Percentiles rank a stretch among this genome's conserved stretches.
These are phyloP conservation scores for Torulaspora indica DNA, from an alignment of 805 yeast genomes.

Conservation along the genomic window DNA sequence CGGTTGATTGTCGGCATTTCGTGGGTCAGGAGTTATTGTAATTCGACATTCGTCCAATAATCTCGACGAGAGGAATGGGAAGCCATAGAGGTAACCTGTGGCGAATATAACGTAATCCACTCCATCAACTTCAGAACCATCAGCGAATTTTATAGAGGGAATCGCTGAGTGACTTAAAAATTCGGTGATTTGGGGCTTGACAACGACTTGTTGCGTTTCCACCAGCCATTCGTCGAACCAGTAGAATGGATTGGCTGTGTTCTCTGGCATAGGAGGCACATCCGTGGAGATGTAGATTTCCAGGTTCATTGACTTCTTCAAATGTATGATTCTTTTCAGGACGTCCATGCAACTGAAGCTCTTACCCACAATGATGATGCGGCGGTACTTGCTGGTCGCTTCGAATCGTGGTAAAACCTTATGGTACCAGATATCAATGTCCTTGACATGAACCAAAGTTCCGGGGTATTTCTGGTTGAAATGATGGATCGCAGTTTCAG, in stretches of 20 bases:
- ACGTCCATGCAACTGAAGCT: slow-evolving; percentile 40
- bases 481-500: slow-evolving; percentile 12
- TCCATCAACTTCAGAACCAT: slow-evolving; percentile 28
- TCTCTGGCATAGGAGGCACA: slow-evolving; percentile 42
- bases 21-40: slow-evolving; percentile 17
- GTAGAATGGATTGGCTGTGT: slow-evolving; percentile 41
- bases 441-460: slow-evolving; percentile 46
- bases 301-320: slow-evolving; percentile 18
- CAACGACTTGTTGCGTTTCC: slow-evolving; percentile 30
- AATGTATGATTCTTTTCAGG: slow-evolving; percentile 38
- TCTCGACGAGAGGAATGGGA: slow-evolving; percentile 18
- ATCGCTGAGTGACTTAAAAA: slow-evolving; percentile 25
- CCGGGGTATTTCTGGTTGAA: slow-evolving; percentile 30
- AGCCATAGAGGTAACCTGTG: slow-evolving; percentile 42
- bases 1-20: slow-evolving; percentile 12
- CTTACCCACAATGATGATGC: slow-evolving; percentile 40
- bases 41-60: slow-evolving; percentile 16
- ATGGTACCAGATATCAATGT: slow-evolving; percentile 22
- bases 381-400: slow-evolving; percentile 18
- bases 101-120: slow-evolving; percentile 43
- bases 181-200: slow-evolving; percentile 33
- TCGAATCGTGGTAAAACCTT: slow-evolving; percentile 20
- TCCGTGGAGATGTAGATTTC: slow-evolving; percentile 60
- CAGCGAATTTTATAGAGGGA: slow-evolving; percentile 29
- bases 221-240: slow-evolving; percentile 39